These are phyloP conservation scores for Elaeagnus macrophylla DNA, from an alignment of 306 rosid genomes.

Conservation along the genomic window DNA sequence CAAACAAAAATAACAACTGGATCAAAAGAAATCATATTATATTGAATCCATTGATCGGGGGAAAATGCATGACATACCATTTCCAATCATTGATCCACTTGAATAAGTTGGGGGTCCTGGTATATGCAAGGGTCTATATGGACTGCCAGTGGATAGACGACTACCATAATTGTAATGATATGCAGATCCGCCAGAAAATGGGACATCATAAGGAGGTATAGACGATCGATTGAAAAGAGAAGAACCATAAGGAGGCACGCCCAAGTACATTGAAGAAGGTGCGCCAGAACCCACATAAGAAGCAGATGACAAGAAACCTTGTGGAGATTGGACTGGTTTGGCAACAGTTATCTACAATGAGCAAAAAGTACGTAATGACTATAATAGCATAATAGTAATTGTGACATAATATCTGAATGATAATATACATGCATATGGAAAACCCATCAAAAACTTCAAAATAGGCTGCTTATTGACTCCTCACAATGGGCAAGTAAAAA, in stretches of 20 bases:
- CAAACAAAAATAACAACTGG: background rate
- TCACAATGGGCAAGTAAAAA: too few species aligned
- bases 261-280: slow-evolving; percentile 85
- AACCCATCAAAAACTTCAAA: too few species aligned
- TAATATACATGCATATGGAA: too few species aligned
- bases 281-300: slow-evolving; percentile 73
- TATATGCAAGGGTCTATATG: slow-evolving; percentile 79
- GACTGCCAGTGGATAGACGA: slow-evolving; percentile 79
- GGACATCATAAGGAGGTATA: slow-evolving; percentile 83
- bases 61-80: slow-evolving; percentile 33
- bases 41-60: background rate
- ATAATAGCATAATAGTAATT: background rate
- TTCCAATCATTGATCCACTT: slow-evolving; percentile 78
- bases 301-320: slow-evolving; percentile 60
- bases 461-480: too few species aligned
- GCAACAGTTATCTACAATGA: slow-evolving; percentile 61
- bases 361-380: background rate
- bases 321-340: slow-evolving; percentile 76
- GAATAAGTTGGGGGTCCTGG: slow-evolving; percentile 85
- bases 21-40: background rate
- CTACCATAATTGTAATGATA: slow-evolving; percentile 82
- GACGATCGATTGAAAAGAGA: slow-evolving; percentile 85
- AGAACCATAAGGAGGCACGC: slow-evolving; percentile 89
- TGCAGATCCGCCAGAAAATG: slow-evolving; percentile 87
- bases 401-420: too few species aligned